Conservation (phyloP, 305 asterid species). For the Plantago rigida region DNA sequence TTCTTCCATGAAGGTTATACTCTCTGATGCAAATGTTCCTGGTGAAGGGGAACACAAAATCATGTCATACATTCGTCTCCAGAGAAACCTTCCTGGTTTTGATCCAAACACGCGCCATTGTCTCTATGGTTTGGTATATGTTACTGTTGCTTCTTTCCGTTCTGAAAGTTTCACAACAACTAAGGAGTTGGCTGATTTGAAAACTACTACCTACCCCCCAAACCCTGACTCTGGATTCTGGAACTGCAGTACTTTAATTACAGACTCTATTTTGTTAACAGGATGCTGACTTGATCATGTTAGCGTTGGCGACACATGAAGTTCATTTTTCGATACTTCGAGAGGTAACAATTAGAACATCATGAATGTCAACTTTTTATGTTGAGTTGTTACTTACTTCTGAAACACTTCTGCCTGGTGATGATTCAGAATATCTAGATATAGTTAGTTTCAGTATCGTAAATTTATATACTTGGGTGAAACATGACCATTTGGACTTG, state of each 20-base stretch:
- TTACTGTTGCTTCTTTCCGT: slow-evolving; percentile 10
- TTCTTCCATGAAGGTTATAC: slow-evolving; percentile 63
- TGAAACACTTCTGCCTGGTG: background rate
- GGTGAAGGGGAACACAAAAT: slow-evolving; percentile 99
- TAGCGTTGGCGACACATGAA: slow-evolving; percentile 74
- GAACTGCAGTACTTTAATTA: background rate
- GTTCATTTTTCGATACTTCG: slow-evolving; percentile 79
- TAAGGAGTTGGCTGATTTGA: background rate
- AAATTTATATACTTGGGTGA: background rate
- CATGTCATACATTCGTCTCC: slow-evolving; percentile 91
- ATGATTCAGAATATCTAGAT: slow-evolving; percentile 7
- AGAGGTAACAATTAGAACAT: slow-evolving; percentile 51
- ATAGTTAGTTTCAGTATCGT: slow-evolving; percentile 2
- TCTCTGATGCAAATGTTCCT: slow-evolving; percentile 97
- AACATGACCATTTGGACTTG: background rate
- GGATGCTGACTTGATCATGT: slow-evolving; percentile 93
- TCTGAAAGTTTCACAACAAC: background rate
- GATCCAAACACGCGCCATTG: slow-evolving; percentile 97
- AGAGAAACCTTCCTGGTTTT: slow-evolving; percentile 82
- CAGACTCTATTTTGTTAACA: slow-evolving; percentile 23
- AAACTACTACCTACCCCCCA: no score
- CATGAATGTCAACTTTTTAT: slow-evolving; percentile 4
- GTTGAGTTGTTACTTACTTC: slow-evolving; percentile 4
- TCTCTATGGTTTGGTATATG: slow-evolving; percentile 84
- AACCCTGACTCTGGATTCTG: no score